Evolutionary conservation across 31 red algal species (phyloP).

Genomic region (Odonthalia washingtoniensis): DNA sequence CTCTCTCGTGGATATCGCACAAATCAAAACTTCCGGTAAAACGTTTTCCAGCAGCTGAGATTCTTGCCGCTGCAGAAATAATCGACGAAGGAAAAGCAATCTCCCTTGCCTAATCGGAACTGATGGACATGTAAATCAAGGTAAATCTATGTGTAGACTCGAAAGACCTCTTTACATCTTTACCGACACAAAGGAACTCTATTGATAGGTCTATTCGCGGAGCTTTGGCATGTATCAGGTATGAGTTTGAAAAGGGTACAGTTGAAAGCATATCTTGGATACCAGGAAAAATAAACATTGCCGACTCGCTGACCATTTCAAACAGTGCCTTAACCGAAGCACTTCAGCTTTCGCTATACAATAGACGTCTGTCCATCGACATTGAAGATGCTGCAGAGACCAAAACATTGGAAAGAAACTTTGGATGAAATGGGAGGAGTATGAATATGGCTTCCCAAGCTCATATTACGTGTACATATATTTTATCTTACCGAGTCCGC

Average conservation of each 20-base stretch:
- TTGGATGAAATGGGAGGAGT: too few relatives aligned
- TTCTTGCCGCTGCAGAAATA: neutral
- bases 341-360: neutral
- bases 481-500: too few relatives aligned
- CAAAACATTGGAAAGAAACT: too few relatives aligned
- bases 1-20: constrained; percentile 14
- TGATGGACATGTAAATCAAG: neutral
- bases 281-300: neutral
- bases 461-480: too few relatives aligned
- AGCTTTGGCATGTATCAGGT: constrained; percentile 3
- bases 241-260: neutral
- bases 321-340: constrained; percentile 12
- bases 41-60: neutral
- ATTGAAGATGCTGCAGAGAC: too few relatives aligned
- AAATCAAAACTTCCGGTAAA: neutral
- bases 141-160: constrained; percentile 8
- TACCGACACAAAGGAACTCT: too few relatives aligned
- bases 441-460: too few relatives aligned
- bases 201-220: constrained; percentile 11
- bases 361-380: neutral
- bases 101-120: neutral
- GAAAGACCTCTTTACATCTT: too few relatives aligned
- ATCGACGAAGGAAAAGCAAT: constrained; percentile 12
- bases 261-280: too few relatives aligned
- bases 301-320: constrained; percentile 24